Conservation (phyloP, 805 yeast species). For the Starmerella geochares region DNA sequence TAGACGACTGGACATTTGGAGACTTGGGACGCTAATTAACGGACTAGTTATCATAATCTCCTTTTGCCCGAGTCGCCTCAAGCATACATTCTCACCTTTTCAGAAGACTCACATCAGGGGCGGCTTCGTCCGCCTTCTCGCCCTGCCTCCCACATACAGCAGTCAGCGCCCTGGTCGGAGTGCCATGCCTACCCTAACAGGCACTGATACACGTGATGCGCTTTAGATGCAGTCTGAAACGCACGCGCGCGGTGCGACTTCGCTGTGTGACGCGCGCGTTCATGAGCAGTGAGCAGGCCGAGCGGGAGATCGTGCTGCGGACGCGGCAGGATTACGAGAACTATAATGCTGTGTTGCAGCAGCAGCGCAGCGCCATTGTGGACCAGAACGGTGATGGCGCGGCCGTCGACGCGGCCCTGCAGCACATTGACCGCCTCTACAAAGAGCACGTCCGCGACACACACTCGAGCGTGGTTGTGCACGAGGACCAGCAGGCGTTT, state of each 20-base stretch:
- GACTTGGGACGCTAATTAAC: no score
- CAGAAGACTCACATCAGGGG: no score
- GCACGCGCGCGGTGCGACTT: background rate
- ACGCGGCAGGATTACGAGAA: slow-evolving; percentile 10
- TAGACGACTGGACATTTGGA: no score
- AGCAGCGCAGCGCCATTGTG: background rate
- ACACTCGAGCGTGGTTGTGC: slow-evolving; percentile 5
- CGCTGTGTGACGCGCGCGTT: background rate
- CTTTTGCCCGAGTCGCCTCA: no score
- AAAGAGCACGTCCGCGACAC: slow-evolving; percentile 2
- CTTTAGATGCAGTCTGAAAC: no score
- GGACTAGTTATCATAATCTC: no score
- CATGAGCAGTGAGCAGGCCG: background rate
- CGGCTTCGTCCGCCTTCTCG: no score
- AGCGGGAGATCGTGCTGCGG: background rate
- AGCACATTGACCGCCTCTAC: slow-evolving; percentile 8
- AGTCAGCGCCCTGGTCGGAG: no score
- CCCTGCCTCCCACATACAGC: no score
- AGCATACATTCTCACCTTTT: no score
- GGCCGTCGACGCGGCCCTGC: slow-evolving; percentile 1
- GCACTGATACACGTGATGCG: no score
- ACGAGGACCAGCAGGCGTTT: slow-evolving; percentile 17
- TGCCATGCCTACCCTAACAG: no score
- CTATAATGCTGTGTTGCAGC: background rate
- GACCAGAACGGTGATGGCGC: background rate